These are phyloP conservation scores for Elsinoe batatas DNA, from an alignment of 2,329 filamentous ascomycete genomes.

Conservation along the genomic window DNA sequence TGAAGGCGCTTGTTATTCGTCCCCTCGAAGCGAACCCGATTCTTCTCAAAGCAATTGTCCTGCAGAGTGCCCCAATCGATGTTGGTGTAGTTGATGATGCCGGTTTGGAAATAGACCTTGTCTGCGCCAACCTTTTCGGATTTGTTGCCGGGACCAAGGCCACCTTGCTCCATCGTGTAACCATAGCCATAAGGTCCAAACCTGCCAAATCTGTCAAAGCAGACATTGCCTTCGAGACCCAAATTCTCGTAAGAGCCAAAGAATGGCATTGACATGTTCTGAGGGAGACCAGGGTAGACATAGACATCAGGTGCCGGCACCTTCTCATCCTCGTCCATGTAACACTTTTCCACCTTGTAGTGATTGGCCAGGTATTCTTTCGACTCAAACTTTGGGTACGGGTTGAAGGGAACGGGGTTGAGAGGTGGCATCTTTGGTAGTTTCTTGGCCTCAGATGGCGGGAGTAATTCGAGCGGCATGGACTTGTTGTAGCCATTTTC, in stretches of 20 bases:
- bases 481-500: slow-evolving; percentile 37
- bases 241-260: slow-evolving; percentile 41
- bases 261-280: slow-evolving; percentile 39
- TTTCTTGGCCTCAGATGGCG: slow-evolving; percentile 12
- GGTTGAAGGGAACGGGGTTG: slow-evolving; percentile 34
- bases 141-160: slow-evolving; percentile 39
- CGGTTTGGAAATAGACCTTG: slow-evolving; percentile 42
- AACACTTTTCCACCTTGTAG: slow-evolving; percentile 50
- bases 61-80: slow-evolving; percentile 41
- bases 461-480: slow-evolving; percentile 27
- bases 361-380: slow-evolving; percentile 39
- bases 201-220: slow-evolving; percentile 43
- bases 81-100: slow-evolving; percentile 38
- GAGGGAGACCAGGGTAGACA: slow-evolving; percentile 49
- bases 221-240: slow-evolving; percentile 38
- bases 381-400: slow-evolving; percentile 36
- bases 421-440: slow-evolving; percentile 24
- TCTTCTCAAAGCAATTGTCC: slow-evolving; percentile 40
- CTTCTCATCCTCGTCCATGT: slow-evolving; percentile 50
- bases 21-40: slow-evolving; percentile 36
- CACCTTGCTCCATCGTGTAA: slow-evolving; percentile 35
- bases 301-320: slow-evolving; percentile 52
- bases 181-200: slow-evolving; percentile 43
- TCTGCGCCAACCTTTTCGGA: slow-evolving; percentile 37
- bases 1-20: slow-evolving; percentile 27